Base-by-base conservation (phyloP, 305 asterid species). In the Fraxinus albicans region DNA sequence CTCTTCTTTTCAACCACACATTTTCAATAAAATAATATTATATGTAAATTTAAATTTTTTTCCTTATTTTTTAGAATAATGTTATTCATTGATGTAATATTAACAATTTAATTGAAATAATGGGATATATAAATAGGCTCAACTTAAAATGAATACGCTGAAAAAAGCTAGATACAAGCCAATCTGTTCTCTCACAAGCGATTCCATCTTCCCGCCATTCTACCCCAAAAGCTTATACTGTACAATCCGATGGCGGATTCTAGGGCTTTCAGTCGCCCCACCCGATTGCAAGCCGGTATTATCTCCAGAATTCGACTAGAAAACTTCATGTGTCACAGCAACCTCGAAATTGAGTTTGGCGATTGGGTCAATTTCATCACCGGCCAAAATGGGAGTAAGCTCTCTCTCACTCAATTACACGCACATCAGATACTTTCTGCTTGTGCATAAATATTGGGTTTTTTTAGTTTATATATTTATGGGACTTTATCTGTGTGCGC, bases 351-450 rank as follows among this genome's bases (percentile, higher is more conserved):
- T 70, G 94, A 91, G 80, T 81, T 94, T 55, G 97, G 97, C 33
- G 93, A 92, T 77, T 83, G 82, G 75, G 88, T 95, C 86, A 95
- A 95, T 90, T 95, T 95, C 89, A 88, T 95, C 83, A 95, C 99
- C 27, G 99, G 99, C 25, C 99, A 93, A 85, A 95, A 95, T 55
- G 99, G 99, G 80, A 95, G 99, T 95, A 84, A 88, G 96, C 76
- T 25, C 50, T 17, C 31, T 34, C 31, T 42, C 72, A 35, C 73
- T 36, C 42, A 13, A 63, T 55, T 72, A 17, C 73, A 2, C 50
- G 58, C 10, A 8, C 74, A 7, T 10, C 21, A 27, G 35, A 3
- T 34, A 3, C 58, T 23, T 53, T 53, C 3, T 58, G 34, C 9
- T 12, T 33, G 3, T 31, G 47, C 1, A 10, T 76, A 23, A 34